Conservation (phyloP, 805 yeast genomes). For the Cyberlindnera americana region DNA sequence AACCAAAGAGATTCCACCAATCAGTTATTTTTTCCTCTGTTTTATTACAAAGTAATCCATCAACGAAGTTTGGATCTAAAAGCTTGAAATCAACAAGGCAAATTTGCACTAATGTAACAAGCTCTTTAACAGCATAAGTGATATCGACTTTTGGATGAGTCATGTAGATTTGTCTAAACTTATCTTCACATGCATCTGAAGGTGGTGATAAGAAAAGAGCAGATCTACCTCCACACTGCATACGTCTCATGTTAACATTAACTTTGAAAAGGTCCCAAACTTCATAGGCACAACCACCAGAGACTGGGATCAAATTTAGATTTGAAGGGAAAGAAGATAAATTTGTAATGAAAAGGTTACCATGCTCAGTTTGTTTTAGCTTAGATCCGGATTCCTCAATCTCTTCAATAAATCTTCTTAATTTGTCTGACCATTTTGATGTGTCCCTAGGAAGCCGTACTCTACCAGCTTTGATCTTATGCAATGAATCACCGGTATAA, state of each 20-base stretch:
- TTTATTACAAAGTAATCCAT: conserved; percentile 77
- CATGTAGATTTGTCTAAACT: conserved; percentile 71
- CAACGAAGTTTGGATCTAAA: conserved; percentile 65
- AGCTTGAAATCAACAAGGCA: conserved; percentile 75
- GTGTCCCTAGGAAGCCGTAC: conserved; percentile 44
- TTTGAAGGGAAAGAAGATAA: conserved; percentile 76
- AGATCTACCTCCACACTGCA: conserved; percentile 84
- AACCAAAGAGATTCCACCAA: conserved; percentile 85
- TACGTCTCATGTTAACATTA: conserved; percentile 70
- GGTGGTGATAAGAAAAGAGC: conserved; percentile 69
- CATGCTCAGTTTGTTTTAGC: conserved; percentile 58
- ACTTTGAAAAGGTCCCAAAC: conserved; percentile 58
- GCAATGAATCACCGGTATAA: conserved; percentile 79
- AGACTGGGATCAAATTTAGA: conserved; percentile 66
- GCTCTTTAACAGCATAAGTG: conserved; percentile 39
- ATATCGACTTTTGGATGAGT: conserved; percentile 39
- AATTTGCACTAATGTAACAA: conserved; percentile 72
- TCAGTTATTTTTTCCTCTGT: conserved; percentile 66
- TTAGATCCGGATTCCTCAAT: conserved; percentile 63
- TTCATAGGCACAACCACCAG: conserved; percentile 46
- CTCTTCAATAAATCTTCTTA: conserved; percentile 62
- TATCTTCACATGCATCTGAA: conserved; percentile 74
- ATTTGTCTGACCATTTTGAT: conserved; percentile 34
- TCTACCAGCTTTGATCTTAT: conserved; percentile 57
- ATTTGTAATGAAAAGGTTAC: conserved; percentile 74